phyloP scores from a whole-genome alignment of 2,329 filamentous ascomycete genomes.

The Grosmannia huntii region DNA sequence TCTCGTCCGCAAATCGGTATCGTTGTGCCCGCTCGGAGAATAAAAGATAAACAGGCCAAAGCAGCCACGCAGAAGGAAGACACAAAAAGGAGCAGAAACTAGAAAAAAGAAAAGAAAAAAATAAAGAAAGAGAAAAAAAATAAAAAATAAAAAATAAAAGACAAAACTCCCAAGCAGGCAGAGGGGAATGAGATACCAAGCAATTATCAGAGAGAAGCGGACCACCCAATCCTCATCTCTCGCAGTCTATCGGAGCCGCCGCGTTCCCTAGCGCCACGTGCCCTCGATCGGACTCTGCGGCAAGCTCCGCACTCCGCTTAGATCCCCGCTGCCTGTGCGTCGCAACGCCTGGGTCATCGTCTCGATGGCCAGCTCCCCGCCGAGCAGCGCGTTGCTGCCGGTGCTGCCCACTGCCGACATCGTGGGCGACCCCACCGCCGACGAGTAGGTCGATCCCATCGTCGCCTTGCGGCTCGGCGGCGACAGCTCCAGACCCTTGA shows the following conservation, averaged over 20 bases:
- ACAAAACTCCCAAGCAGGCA: neutral
- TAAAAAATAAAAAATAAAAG: neutral
- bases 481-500: slow-evolving; percentile 62
- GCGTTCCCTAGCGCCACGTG: slow-evolving; percentile 7
- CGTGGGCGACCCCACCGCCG: slow-evolving; percentile 44
- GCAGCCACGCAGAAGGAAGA: neutral
- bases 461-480: slow-evolving; percentile 39
- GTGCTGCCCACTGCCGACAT: slow-evolving; percentile 13
- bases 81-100: no score
- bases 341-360: slow-evolving; percentile 85
- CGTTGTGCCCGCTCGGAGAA: neutral
- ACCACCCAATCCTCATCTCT: neutral
- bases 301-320: slow-evolving; percentile 43
- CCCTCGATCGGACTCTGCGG: slow-evolving; percentile 45
- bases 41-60: neutral
- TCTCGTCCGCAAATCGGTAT: neutral
- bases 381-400: slow-evolving; percentile 13
- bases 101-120: neutral
- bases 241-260: neutral
- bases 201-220: neutral
- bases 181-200: neutral
- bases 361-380: slow-evolving; percentile 72
- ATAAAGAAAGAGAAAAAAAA: no score
- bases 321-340: slow-evolving; percentile 72
- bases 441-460: neutral